These are phyloP conservation scores for Linnemannia elongata DNA, from an alignment of 192 early-diverging fungal genomes.

Conservation along the genomic window DNA sequence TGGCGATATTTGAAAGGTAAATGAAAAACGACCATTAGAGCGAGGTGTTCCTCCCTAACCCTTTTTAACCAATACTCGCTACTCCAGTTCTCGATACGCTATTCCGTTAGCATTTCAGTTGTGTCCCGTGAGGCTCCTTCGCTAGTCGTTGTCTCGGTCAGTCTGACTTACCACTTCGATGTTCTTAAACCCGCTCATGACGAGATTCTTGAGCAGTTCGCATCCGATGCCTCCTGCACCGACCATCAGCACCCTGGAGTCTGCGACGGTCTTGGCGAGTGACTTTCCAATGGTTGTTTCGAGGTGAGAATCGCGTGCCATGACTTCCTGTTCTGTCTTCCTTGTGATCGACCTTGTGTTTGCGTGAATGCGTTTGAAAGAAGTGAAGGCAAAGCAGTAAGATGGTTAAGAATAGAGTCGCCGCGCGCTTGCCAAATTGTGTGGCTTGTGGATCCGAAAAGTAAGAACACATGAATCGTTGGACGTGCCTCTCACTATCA, in stretches of 20 bases:
- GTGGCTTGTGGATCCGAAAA: not conserved
- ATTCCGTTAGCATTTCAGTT: not conserved
- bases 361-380: not conserved
- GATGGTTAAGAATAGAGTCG: not conserved
- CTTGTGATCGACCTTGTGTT: not conserved
- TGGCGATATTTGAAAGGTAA: not conserved
- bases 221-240: constrained; percentile 98
- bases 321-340: not conserved
- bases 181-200: constrained; percentile 85
- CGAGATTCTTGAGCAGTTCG: constrained; percentile 96
- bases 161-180: constrained; percentile 76
- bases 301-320: constrained; percentile 44
- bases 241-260: constrained; percentile 71
- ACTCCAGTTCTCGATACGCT: not conserved
- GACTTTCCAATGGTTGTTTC: constrained; percentile 48
- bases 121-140: not conserved
- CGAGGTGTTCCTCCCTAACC: not conserved
- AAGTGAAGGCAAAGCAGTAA: not conserved
- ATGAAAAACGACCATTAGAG: not conserved
- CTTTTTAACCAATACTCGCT: not conserved
- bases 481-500: no score
- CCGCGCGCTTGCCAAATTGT: not conserved
- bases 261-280: constrained; percentile 17
- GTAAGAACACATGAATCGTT: no score
- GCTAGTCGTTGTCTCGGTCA: not conserved